Base-by-base conservation (phyloP, 139 green algal species). In the Coelastrella sp. region DNA sequence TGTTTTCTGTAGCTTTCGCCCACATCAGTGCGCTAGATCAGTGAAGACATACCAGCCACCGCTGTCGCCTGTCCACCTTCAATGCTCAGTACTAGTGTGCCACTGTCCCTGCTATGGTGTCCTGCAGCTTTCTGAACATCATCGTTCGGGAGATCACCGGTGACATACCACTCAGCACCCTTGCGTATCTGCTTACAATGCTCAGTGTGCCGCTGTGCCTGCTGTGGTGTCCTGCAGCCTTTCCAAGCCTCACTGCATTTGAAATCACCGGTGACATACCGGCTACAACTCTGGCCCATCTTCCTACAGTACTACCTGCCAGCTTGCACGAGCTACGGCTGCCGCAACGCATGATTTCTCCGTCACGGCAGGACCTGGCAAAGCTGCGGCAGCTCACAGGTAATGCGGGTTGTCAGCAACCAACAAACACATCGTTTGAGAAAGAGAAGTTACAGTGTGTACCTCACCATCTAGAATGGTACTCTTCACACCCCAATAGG, bases 271-370 rank as follows among this genome's bases (percentile, higher is more conserved):
- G 83, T 4, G 19, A 20, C 23, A 80, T 73, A 2, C 4, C 14
- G 2, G 83, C 20, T 16, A 5, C 5, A 19, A 73, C 83, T 17
- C 66, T 88, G 47, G 7, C 19, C 4, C 68, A 68, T 7, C 54
- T 88, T 6, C 66, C 83, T 17, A 7, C 14, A 14, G 68, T 68
- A 8, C 19, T 32, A n/a, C 54, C 83, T 22, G 16, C 66, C 32
- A 3, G 16, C 7, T 54, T 88, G 5, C 66, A 23, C 7, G 17
- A 80, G 54, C 68, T 88, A 57, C 68, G 57, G 68, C 68, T 88
- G 83, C 83, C 83, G 17, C 83, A 88, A 66, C 83, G 83, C n/a
- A 58, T 88, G 68, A 22, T 22, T 13, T 7, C 47, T 19, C 11
- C 23, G 7, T 7, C 10, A 47, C 8, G 14, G 13, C 23, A 57